These are phyloP conservation scores for Cryptococcus jaspeensis DNA, from an alignment of 1,284 basidiomycete species.

Conservation along the genomic window DNA sequence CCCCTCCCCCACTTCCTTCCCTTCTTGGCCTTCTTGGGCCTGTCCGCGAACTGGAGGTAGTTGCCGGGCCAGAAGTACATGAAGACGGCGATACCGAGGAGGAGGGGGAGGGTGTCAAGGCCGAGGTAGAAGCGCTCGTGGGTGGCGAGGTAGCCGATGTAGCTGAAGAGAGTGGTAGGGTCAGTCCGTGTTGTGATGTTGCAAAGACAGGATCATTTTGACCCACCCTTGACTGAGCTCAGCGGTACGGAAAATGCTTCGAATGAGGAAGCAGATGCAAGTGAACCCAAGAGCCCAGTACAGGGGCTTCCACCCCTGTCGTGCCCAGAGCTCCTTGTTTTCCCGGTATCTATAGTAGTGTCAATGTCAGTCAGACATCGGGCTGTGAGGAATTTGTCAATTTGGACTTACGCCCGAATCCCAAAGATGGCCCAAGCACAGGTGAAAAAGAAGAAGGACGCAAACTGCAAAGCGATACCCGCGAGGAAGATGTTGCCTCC, in stretches of 20 bases:
- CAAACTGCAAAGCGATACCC: slow-evolving; percentile 63
- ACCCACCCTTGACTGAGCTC: slow-evolving; percentile 63
- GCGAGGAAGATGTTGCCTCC: slow-evolving; percentile 62
- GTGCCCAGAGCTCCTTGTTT: slow-evolving; percentile 57
- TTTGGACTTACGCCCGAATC: slow-evolving; percentile 54
- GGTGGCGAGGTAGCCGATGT: slow-evolving; percentile 61
- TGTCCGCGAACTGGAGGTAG: slow-evolving; percentile 24
- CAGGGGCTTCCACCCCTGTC: slow-evolving; percentile 62
- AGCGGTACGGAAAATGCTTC: slow-evolving; percentile 65
- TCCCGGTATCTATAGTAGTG: slow-evolving; percentile 34
- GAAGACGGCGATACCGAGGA: slow-evolving; percentile 58
- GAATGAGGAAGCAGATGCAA: slow-evolving; percentile 66
- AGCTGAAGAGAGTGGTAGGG: slow-evolving; percentile 33
- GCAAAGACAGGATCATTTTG: background rate
- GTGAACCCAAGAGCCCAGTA: slow-evolving; percentile 60
- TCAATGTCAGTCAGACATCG: background rate
- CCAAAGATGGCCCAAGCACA: slow-evolving; percentile 61
- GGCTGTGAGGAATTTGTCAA: background rate
- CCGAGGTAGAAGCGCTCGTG: slow-evolving; percentile 65
- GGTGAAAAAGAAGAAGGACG: slow-evolving; percentile 64
- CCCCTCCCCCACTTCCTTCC: background rate
- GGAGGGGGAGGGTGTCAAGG: slow-evolving; percentile 60
- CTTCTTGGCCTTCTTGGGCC: background rate
- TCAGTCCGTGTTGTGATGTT: background rate
- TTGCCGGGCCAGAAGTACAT: slow-evolving; percentile 44